phyloP scores from a whole-genome alignment of 2,329 filamentous ascomycete genomes.

The Phoma sp. region DNA sequence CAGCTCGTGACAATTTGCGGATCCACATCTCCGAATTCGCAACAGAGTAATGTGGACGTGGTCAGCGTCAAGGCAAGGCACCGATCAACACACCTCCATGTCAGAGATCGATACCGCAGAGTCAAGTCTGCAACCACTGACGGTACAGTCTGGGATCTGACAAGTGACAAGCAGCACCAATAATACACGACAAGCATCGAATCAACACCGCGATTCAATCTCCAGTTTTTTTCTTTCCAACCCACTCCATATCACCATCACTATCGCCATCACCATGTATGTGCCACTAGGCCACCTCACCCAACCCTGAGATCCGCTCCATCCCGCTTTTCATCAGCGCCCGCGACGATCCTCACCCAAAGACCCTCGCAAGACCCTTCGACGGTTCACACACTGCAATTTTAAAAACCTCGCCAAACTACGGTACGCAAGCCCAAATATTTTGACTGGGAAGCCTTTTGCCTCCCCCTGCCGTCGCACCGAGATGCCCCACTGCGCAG shows the following conservation, averaged over 20 bases:
- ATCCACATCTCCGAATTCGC: not conserved
- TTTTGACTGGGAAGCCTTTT: not conserved
- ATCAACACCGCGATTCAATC: not conserved
- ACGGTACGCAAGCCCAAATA: not conserved
- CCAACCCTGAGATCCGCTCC: not conserved
- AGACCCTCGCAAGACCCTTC: slow-evolving; percentile 8
- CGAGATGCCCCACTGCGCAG: slow-evolving; percentile 1
- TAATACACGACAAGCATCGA: not conserved
- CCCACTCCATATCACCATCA: slow-evolving; percentile 3
- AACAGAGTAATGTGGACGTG: not conserved
- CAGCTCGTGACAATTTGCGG: not conserved
- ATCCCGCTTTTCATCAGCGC: slow-evolving; percentile 8
- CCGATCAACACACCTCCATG: slow-evolving; percentile 11
- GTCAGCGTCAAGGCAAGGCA: not conserved
- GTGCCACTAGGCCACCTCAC: not conserved
- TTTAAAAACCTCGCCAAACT: not conserved
- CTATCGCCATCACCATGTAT: not conserved
- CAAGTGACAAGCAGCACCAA: too few species aligned
- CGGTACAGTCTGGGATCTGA: too few species aligned
- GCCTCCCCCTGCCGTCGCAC: slow-evolving; percentile 9
- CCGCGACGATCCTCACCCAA: not conserved
- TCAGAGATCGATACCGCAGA: slow-evolving; percentile 2
- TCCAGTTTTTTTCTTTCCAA: not conserved
- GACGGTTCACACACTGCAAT: slow-evolving; percentile 13
- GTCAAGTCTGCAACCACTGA: not conserved